Evolutionary conservation across 2,329 filamentous ascomycete genomes (phyloP), one percentile per base, ranked within the genome.

Genomic region (Davidsoniella virescens): DNA sequence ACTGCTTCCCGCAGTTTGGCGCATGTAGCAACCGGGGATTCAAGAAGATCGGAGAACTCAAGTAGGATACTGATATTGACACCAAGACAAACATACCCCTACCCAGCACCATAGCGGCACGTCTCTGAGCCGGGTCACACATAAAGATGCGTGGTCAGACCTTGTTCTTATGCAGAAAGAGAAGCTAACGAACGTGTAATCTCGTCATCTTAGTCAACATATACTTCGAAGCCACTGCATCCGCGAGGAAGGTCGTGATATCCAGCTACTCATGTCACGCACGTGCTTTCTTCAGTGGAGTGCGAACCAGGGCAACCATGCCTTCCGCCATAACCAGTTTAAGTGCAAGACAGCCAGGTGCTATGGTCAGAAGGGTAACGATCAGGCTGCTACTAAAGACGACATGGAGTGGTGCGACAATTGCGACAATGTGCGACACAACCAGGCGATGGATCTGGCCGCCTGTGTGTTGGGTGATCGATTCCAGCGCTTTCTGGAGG

Each of bases 41-140:
- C 25, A 39, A 44, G 14, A 25, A 23, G 2, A 44, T 50, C 25
- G 48, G 48, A 16, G 48, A 50, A 12, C 29, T 50, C 4, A 50
- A 50, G 48, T 50, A 44, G 38, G 48, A 38, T 4, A 8, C 16
- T 10, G n/a, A 9, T 14, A 4, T 9, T 20, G 25, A 39, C 25
- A 45, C 8, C 14, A 5, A 26, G n/a, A 6, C 26, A 37, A 37
- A 20, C 8, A 43, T n/a, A 16, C 40, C 4, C 14, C 17, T 8
- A 14, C 14, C 41, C 23, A 40, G 17, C n/a, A 23, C 5, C 20
- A 4, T 23, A 5, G 4, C 20, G 20, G 4, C 20, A 23, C 2
- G 20, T 5, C 4, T 5, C 20, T 23, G 20, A 5, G 4, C 20
- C 20, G 20, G 20, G 20, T 5, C 20, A 23, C 20, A 23, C 20